Base-by-base conservation (phyloP, 2,329 filamentous ascomycete species). In the Fusarium sp. region DNA sequence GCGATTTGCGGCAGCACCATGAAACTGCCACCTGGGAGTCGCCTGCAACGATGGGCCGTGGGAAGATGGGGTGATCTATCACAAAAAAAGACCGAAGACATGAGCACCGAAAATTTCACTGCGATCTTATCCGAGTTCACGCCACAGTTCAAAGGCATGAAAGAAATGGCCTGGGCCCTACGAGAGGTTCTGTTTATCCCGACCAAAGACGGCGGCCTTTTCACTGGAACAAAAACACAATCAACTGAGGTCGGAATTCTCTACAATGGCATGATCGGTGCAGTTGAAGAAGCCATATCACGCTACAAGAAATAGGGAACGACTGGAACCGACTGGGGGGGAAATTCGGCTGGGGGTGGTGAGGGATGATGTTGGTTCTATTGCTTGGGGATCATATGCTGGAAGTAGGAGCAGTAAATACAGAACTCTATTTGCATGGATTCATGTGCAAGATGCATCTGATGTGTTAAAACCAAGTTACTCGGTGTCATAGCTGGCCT, bases 11-110 rank as follows among this genome's bases (percentile, higher is more conserved):
- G 39, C 2, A 13, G 31, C 34, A 18, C 59, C 10, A 15, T 12
- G 4, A 13, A 23, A 16, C 7, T 51, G n/a, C 15, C 63, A 12
- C 1, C 34, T 2, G 23, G 36, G 4, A 68, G 66, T 18, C 50
- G 46, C n/a, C 44, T 69, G 12, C 30, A 18, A 4, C 27, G 8
- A 2, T 68, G 60, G 65, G 2, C 12, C 6, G 12, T 15, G 1
- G 50, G 43, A 5, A 10, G 13, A 2, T 65, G 46, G 54, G 15
- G 7, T 7, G 52, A 56, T 3, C 34, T 43, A 3, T 66, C 36
- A 1, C 18, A 9, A 2, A 46, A n/a, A 12, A 69, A 66, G 23
- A 46, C 8, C 1, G 39, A 54, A 8, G 55, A 66, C 12, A 66
- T 69, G 16, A 13, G 37, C 0, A 18, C 34, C 2, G 12, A 9